A percentile compares a stretch with the other conserved stretches of the same genome.
Evolutionary conservation across 108 stramenopile species (phyloP).

Genomic region (Cyclotella sp.): DNA sequence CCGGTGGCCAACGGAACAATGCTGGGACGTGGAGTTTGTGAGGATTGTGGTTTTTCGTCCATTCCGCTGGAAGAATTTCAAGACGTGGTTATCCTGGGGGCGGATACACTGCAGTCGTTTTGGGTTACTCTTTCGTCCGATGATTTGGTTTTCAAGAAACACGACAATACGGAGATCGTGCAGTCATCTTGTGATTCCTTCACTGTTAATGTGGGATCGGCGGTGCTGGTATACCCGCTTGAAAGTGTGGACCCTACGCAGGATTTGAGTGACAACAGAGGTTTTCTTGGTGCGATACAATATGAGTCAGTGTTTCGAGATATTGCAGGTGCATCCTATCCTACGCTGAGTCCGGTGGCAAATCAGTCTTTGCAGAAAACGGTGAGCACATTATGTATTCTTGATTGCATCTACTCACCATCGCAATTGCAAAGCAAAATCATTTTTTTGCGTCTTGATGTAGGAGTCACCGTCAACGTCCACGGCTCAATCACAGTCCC

Average conservation of each 20-base stretch:
- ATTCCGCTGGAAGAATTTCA: background rate
- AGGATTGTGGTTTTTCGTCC: slow-evolving; percentile 1
- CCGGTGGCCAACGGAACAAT: background rate
- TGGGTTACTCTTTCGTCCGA: slow-evolving; percentile 3
- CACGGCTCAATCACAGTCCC: too few relatives aligned
- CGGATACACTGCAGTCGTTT: background rate
- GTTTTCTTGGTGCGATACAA: background rate
- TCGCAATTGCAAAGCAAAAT: too few relatives aligned
- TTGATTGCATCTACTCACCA: too few relatives aligned
- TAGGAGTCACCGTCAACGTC: too few relatives aligned
- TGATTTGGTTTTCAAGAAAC: slow-evolving; percentile 3
- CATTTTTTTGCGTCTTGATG: too few relatives aligned
- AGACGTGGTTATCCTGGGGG: background rate
- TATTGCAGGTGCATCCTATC: background rate
- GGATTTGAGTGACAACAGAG: background rate
- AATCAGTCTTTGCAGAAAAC: too few relatives aligned
- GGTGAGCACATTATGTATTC: too few relatives aligned
- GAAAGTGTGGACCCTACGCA: background rate
- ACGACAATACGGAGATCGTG: background rate
- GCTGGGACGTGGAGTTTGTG: slow-evolving; percentile 4
- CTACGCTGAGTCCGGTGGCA: too few relatives aligned
- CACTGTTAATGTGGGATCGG: background rate
- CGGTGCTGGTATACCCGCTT: background rate
- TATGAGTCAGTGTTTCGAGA: slow-evolving; percentile 9
- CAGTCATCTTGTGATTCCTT: slow-evolving; percentile 2